These are phyloP conservation scores for Parmelia sp. DNA, from an alignment of 495 filamentous ascomycete genomes.

Conservation along the genomic window DNA sequence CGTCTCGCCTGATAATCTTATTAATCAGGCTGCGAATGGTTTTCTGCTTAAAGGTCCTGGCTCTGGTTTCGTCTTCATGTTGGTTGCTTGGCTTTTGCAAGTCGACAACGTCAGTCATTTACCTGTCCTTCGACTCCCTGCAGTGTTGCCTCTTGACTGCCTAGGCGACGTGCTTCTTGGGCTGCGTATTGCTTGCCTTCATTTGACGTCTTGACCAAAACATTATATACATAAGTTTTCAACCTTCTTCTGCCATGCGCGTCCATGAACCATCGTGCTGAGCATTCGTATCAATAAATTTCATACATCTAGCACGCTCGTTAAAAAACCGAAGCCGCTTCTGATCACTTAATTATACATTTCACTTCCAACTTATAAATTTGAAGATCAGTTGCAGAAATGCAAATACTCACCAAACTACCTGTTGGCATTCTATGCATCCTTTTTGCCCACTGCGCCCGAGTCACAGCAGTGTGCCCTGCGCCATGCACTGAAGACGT, in stretches of 20 bases:
- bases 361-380: not conserved
- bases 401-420: not conserved
- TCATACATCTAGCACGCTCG: not conserved
- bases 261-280: not conserved
- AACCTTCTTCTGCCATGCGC: not conserved
- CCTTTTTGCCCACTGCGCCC: not conserved
- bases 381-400: not conserved
- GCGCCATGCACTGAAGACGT: not conserved
- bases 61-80: not conserved
- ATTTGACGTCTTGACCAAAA: not conserved
- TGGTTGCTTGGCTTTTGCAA: not conserved
- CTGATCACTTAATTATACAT: not conserved
- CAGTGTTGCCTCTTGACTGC: not conserved
- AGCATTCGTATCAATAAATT: not conserved
- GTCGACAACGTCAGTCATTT: not conserved
- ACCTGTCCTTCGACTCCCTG: too few species aligned
- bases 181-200: not conserved
- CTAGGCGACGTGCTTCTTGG: not conserved
- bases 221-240: not conserved
- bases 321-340: not conserved
- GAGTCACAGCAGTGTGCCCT: conserved; percentile 3
- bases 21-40: not conserved
- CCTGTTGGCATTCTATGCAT: not conserved
- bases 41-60: not conserved
- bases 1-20: not conserved